phyloP scores from a whole-genome alignment of 345 rosid genomes.

The Eucalyptus tenuipes region DNA sequence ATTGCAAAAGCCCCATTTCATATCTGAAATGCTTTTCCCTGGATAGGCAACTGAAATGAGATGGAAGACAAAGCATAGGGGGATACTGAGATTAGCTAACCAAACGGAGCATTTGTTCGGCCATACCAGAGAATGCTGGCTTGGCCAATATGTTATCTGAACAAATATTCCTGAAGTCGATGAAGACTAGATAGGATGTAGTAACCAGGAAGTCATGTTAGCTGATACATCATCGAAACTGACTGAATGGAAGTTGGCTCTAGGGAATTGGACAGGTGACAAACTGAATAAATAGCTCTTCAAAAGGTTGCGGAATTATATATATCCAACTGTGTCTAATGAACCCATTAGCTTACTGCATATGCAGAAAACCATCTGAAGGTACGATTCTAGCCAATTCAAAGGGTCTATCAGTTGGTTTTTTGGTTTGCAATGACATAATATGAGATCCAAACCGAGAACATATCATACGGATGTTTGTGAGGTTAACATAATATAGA shows the following conservation, averaged over 20 bases:
- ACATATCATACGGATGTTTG: not conserved
- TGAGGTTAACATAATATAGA: not conserved
- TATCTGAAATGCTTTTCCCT: not conserved
- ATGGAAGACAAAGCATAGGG: not conserved
- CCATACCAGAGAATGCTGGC: not conserved
- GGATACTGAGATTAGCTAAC: not conserved
- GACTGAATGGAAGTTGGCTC: not conserved
- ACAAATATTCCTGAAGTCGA: not conserved
- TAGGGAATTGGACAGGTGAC: not conserved
- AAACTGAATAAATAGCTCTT: not conserved
- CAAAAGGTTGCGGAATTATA: not conserved
- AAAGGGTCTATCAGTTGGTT: not conserved
- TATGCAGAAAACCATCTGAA: not conserved
- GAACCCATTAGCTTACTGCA: not conserved
- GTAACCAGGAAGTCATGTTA: not conserved
- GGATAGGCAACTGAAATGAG: not conserved
- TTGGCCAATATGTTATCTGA: not conserved
- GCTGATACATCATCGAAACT: not conserved
- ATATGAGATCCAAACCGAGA: not conserved
- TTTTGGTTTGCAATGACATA: not conserved
- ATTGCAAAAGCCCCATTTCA: not conserved
- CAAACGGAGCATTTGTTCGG: not conserved
- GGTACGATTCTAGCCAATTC: not conserved
- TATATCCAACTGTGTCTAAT: not conserved
- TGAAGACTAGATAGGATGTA: not conserved